Base-by-base conservation (phyloP, 768 basidiomycete genomes). In the Exsudoporus frostii region DNA sequence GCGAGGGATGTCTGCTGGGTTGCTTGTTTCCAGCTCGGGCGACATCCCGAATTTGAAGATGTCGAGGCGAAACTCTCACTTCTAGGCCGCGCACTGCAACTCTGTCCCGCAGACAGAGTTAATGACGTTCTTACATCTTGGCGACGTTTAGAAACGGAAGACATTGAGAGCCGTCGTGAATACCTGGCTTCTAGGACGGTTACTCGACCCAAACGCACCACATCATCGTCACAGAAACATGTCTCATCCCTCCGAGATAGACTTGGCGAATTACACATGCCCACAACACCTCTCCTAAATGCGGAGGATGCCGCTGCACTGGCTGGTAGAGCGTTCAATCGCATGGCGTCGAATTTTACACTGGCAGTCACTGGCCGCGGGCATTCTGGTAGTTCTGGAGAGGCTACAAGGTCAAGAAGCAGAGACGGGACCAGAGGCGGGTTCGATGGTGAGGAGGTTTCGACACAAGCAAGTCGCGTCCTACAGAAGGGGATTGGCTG, bases 401-500 rank as follows among this genome's bases (percentile, higher is more conserved):
- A 59, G 46, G 61, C 65, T 22, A 33, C 37, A 11, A 54, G 63
- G 25, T 71, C 73, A 15, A 63, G 70, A 22, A 76, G 76, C 17
- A 65, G 73, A 19, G 75, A 75, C 43, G 74, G 74, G 47, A 67
- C 70, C 49, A 70, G 74, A 43, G 68, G 75, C 44, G 71, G 73
- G 53, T 71, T 70, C 54, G 79, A 79, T 47, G 74, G 74, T 36
- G 83, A 80, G 17, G 87, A 88, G 48, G 84, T 89, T 38, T 82
- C 85, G 19, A 68, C 80, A n/a, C 85, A 87, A 61, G 92, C 92
- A 2, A 82, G 84, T 45, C 79, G 86, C 30, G 91, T 84, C 4
- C 69, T 98, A 38, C 89, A 91, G 34, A 87, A 88, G 63, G 96
- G 96, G 8, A 91, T 98, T 48, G 95, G 95, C 27, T 98, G 96